phyloP scores from a whole-genome alignment of 2,329 filamentous ascomycete species.

The Apiospora phragmitis region DNA sequence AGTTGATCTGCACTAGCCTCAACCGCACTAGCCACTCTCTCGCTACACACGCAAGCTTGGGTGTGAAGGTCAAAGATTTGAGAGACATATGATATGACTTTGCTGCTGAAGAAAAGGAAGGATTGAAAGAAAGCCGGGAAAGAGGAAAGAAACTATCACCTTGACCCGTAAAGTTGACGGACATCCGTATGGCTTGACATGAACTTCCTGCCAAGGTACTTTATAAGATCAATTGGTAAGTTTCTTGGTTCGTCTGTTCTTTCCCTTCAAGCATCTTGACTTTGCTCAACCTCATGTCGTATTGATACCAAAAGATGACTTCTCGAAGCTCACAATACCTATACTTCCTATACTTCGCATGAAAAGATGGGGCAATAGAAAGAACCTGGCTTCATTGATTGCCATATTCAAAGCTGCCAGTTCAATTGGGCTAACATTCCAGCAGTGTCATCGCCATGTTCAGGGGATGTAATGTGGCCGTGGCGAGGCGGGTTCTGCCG shows the following conservation, averaged over 20 bases:
- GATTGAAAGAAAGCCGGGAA: neutral
- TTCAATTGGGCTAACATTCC: neutral
- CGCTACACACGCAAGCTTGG: neutral
- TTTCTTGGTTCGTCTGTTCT: neutral
- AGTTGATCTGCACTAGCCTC: neutral
- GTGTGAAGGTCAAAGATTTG: neutral
- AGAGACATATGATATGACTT: neutral
- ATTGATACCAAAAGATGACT: neutral
- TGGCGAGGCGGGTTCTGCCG: neutral
- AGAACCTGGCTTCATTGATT: neutral
- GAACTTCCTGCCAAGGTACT: too few relatives aligned
- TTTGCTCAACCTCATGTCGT: neutral
- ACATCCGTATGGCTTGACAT: neutral
- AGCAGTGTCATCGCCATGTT: neutral
- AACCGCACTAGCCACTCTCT: neutral
- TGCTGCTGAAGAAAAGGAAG: neutral
- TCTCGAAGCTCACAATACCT: neutral
- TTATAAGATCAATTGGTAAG: neutral
- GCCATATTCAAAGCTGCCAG: neutral
- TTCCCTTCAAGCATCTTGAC: neutral
- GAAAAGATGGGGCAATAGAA: neutral
- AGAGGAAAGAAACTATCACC: neutral
- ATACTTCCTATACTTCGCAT: too few relatives aligned
- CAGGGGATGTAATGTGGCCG: neutral
- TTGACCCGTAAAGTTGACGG: neutral